Conservation (phyloP, 305 asterid species). For the Solanum hybrid region DNA sequence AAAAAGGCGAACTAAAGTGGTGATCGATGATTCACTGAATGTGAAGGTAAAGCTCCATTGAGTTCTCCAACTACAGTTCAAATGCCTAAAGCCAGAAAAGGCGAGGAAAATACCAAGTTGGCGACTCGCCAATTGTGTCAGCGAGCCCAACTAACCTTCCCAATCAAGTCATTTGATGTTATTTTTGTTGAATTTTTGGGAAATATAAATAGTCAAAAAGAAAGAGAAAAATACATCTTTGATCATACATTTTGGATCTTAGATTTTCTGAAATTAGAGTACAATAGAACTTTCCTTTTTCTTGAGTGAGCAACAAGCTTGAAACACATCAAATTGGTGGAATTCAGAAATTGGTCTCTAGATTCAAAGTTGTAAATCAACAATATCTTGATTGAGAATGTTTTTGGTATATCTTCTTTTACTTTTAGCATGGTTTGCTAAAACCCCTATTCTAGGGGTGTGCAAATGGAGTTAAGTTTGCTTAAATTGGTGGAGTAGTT, state of each 20-base stretch:
- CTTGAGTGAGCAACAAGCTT: background rate
- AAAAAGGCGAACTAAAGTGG: background rate
- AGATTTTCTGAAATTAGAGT: background rate
- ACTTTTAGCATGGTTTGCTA: background rate
- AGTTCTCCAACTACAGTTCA: background rate
- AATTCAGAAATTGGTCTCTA: background rate
- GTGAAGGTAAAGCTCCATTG: background rate
- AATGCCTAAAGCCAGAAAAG: background rate
- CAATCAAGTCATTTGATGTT: background rate
- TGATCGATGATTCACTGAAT: background rate
- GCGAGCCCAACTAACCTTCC: background rate
- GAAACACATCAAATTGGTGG: background rate
- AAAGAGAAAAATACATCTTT: background rate
- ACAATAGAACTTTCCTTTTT: background rate
- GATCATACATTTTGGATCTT: background rate
- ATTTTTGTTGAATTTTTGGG: background rate
- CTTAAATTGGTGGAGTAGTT: background rate
- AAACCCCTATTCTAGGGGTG: background rate
- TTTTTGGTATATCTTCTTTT: background rate
- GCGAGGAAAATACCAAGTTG: background rate
- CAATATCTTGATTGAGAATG: background rate
- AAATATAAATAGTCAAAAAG: background rate
- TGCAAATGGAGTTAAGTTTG: background rate
- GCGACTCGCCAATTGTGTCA: background rate
- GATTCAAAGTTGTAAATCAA: background rate